Base-by-base conservation (phyloP, 2,329 filamentous ascomycete species). In the Fusarium coicis region DNA sequence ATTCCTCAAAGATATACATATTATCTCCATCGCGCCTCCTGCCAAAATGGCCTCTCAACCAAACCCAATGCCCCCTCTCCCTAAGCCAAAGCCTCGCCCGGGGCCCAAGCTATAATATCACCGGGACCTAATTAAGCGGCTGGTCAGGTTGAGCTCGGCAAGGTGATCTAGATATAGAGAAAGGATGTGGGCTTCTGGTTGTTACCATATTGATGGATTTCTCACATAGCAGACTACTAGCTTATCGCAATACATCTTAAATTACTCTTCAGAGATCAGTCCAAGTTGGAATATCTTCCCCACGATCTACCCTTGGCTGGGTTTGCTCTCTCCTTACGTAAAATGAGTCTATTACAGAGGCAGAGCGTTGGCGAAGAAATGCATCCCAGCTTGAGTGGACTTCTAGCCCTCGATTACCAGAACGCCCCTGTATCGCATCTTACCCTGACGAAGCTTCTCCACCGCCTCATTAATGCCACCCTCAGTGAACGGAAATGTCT, bases 201-300 rank as follows among this genome's bases (percentile, higher is more conserved):
- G 0, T 5, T 9, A 11, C 14, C 6, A 16, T 0, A 3, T 12
- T n/a, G 0, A 23, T 10, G 5, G 7, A 3, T 12, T 12, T 23
- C 15, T 23, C 2, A 23, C 12, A 12, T 18, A 18, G 7, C 28
- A 32, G 10, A n/a, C 10, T 32, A 12, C 15, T n/a, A 18, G 15
- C 7, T 10, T 11, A n/a, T 5, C 16, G 7, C 7, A 32, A 32
- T 49, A 12, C 3, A 18, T 18, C 7, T 3, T 14, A 4, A 3
- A 32, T 10, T 5, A 2, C 3, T 32, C 5, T 30, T 30, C 28
- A 7, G 28, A 30, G 8, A 9, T 30, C 7, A 30, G 7, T 9
- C 28, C 28, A 30, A 9, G 28, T 30, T n/a, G n/a, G n/a, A n/a
- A n/a, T n/a, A n/a, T n/a, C n/a, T n/a, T n/a, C n/a, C n/a, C n/a